These are phyloP conservation scores for Aspergillus candidus DNA, from an alignment of 2,329 filamentous ascomycete genomes.

Conservation along the genomic window DNA sequence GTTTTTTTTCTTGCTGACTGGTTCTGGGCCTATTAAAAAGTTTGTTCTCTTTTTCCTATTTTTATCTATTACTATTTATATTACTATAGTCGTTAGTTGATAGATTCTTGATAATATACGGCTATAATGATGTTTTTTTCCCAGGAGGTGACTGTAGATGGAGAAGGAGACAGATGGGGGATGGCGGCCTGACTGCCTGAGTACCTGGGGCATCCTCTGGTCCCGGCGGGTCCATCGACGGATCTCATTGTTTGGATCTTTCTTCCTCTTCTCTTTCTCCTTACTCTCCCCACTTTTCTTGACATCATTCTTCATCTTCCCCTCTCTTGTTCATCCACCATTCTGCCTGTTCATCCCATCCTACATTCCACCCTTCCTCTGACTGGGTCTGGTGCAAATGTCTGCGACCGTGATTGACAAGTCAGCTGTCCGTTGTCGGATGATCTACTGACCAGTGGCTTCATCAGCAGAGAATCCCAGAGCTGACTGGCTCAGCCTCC, in stretches of 20 bases:
- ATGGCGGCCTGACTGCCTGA: too few species aligned
- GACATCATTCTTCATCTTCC: too few species aligned
- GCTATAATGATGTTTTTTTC: too few species aligned
- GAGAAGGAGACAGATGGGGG: too few species aligned
- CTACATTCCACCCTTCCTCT: background rate
- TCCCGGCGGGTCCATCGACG: background rate
- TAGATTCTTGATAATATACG: too few species aligned
- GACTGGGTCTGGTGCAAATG: background rate
- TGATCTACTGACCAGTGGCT: background rate
- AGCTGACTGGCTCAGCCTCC: background rate
- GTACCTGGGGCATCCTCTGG: too few species aligned
- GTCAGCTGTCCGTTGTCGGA: slow-evolving; percentile 1
- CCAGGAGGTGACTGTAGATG: too few species aligned
- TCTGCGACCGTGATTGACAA: background rate
- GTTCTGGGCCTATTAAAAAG: slow-evolving; percentile 4
- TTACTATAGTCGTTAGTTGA: too few species aligned
- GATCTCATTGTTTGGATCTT: background rate
- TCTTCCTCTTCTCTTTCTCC: background rate
- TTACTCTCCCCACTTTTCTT: background rate
- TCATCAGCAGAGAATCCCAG: too few species aligned
- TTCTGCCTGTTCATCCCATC: too few species aligned
- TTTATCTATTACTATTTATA: too few species aligned
- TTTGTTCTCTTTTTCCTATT: slow-evolving; percentile 12
- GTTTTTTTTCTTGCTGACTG: background rate
- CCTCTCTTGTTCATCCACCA: too few species aligned